phyloP scores from a whole-genome alignment of 1,284 basidiomycete species.

The Ustilago trichophora region DNA sequence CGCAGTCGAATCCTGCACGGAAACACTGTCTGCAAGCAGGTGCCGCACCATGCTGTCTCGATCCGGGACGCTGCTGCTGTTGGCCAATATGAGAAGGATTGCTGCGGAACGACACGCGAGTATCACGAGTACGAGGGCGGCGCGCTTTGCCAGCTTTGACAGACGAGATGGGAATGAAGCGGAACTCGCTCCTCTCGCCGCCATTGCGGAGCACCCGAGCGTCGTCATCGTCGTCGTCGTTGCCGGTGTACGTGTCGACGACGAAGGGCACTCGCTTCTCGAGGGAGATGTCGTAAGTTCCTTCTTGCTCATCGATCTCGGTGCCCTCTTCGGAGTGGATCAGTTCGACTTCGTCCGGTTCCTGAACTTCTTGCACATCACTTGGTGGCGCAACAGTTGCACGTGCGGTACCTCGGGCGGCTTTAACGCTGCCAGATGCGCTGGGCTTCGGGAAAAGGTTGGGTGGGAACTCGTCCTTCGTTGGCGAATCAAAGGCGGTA shows the following conservation, averaged over 20 bases:
- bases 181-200: slow-evolving; percentile 16
- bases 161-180: slow-evolving; percentile 45
- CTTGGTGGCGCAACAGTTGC: slow-evolving; percentile 42
- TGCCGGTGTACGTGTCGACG: slow-evolving; percentile 23
- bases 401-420: slow-evolving; percentile 11
- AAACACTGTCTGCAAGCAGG: slow-evolving; percentile 50
- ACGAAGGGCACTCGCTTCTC: slow-evolving; percentile 21
- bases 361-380: slow-evolving; percentile 37
- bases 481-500: slow-evolving; percentile 48
- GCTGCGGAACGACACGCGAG: slow-evolving; percentile 45
- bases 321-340: slow-evolving; percentile 17
- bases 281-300: slow-evolving; percentile 10
- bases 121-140: slow-evolving; percentile 45
- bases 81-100: slow-evolving; percentile 34
- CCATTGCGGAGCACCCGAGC: slow-evolving; percentile 4
- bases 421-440: slow-evolving; percentile 4
- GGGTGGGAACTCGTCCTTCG: slow-evolving; percentile 20
- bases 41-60: slow-evolving; percentile 23
- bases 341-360: slow-evolving; percentile 19
- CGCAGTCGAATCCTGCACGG: slow-evolving; percentile 52
- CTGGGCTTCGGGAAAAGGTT: neutral
- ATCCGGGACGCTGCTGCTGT: slow-evolving; percentile 20
- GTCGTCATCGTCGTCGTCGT: slow-evolving; percentile 9
- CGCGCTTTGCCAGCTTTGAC: slow-evolving; percentile 33
- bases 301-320: slow-evolving; percentile 33